These are phyloP conservation scores for Aspergillus indologenus DNA, from an alignment of 495 filamentous ascomycete species.

Conservation along the genomic window DNA sequence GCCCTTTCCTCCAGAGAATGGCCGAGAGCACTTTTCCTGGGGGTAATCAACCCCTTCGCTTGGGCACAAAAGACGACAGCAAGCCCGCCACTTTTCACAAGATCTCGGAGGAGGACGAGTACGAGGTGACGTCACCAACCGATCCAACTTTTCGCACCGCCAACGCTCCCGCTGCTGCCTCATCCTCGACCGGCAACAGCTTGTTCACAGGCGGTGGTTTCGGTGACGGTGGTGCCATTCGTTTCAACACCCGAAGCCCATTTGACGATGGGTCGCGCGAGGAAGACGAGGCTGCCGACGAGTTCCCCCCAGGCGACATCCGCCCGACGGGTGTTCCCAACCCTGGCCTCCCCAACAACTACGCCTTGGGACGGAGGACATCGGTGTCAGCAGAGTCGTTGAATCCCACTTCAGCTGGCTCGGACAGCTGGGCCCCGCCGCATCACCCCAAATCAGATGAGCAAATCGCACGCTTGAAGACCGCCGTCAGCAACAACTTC, in stretches of 20 bases:
- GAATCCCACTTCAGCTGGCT: constrained; percentile 76
- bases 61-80: constrained; percentile 31
- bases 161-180: constrained; percentile 26
- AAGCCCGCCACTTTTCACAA: constrained; percentile 43
- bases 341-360: constrained; percentile 84
- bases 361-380: constrained; percentile 87
- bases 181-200: constrained; percentile 21
- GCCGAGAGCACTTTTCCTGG: constrained; percentile 54
- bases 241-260: constrained; percentile 35
- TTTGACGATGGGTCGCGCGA: constrained; percentile 29
- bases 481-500: constrained; percentile 85
- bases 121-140: constrained; percentile 62
- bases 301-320: constrained; percentile 27
- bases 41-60: constrained; percentile 54
- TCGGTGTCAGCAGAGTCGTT: constrained; percentile 96
- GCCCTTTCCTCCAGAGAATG: constrained; percentile 39
- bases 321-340: constrained; percentile 37
- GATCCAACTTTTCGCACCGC: constrained; percentile 49
- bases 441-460: constrained; percentile 77
- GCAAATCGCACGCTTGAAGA: constrained; percentile 73
- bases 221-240: constrained; percentile 24
- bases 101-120: constrained; percentile 60
- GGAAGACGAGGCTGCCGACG: constrained; percentile 25
- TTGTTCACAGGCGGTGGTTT: constrained; percentile 34
- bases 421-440: constrained; percentile 89